Percentiles rank a stretch among this genome's conserved stretches.
phyloP scores from a whole-genome alignment of 78 protist genomes.

The Dictyostelium firmibasis region DNA sequence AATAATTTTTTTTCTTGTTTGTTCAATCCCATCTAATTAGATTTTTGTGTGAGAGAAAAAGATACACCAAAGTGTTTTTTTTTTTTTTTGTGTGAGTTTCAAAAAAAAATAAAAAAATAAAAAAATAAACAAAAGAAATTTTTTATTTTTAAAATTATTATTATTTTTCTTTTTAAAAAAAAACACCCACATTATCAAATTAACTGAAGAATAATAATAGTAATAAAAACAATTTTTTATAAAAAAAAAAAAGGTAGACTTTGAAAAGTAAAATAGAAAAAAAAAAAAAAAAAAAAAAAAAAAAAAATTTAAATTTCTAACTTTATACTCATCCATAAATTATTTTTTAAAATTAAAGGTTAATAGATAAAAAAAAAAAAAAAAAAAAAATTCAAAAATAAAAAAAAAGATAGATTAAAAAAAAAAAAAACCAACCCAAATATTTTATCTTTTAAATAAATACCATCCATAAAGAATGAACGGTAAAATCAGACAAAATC shows the following conservation, averaged over 20 bases:
- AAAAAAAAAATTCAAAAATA: not conserved
- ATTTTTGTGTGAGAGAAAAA: not conserved
- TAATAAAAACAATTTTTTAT: not conserved
- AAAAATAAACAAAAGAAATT: too few species aligned
- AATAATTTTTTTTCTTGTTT: not conserved
- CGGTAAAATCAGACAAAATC: not conserved
- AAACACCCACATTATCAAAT: not conserved
- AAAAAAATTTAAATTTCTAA: too few species aligned
- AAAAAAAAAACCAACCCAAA: not conserved
- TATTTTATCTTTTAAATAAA: not conserved
- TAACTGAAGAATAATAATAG: not conserved
- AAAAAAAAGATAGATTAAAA: not conserved
- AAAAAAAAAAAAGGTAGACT: too few species aligned
- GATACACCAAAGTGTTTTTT: not conserved
- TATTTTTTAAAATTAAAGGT: too few species aligned
- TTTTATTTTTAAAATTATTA: too few species aligned
- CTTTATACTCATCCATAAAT: too few species aligned
- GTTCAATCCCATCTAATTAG: not conserved
- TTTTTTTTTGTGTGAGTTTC: not conserved
- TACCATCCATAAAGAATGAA: not conserved
- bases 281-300: too few species aligned
- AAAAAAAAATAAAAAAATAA: too few species aligned
- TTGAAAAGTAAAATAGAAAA: too few species aligned
- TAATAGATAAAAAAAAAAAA: too few species aligned
- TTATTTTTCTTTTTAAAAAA: not conserved